A percentile compares a stretch with the other conserved stretches of the same genome.
Conservation (phyloP, 106 monocot genomes). For the Phalaenopsis aphrodite region DNA sequence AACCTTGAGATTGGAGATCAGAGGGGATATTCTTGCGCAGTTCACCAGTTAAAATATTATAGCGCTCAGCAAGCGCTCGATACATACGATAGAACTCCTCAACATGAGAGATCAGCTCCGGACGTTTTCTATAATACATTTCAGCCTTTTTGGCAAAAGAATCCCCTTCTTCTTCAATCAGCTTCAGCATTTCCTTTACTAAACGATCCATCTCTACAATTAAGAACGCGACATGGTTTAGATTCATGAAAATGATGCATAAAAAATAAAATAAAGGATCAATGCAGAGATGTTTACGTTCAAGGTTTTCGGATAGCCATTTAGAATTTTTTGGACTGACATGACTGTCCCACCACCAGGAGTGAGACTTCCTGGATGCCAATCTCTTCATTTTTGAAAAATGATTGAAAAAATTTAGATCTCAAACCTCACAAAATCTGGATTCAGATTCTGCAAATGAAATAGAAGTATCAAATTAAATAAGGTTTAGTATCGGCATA, state of each 20-base stretch:
- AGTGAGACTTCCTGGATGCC: slow-evolving; percentile 48
- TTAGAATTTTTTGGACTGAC: slow-evolving; percentile 65
- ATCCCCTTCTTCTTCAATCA: slow-evolving; percentile 72
- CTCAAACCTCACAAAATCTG: not conserved
- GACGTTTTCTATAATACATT: slow-evolving; percentile 57
- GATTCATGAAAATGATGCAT: not conserved
- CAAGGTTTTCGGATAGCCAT: slow-evolving; percentile 68
- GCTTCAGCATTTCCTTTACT: slow-evolving; percentile 66
- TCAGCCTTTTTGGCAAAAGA: slow-evolving; percentile 76
- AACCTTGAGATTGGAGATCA: slow-evolving; percentile 33
- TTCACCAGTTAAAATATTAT: slow-evolving; percentile 58
- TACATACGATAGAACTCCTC: slow-evolving; percentile 85
- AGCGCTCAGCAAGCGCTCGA: slow-evolving; percentile 63
- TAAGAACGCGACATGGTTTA: not conserved
- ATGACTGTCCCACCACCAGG: slow-evolving; percentile 85
- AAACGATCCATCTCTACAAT: slow-evolving; percentile 42
- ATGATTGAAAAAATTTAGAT: not conserved
- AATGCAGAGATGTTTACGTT: slow-evolving; percentile 25
- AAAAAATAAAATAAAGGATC: not conserved
- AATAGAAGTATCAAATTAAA: not conserved
- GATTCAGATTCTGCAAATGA: slow-evolving; percentile 1
- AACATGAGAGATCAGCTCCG: slow-evolving; percentile 48
- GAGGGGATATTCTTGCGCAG: slow-evolving; percentile 44
- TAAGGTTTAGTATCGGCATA: not conserved
- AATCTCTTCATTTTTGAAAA: slow-evolving; percentile 31